Base-by-base conservation (phyloP, 345 rosid species). In the Noccaea caerulescens region DNA sequence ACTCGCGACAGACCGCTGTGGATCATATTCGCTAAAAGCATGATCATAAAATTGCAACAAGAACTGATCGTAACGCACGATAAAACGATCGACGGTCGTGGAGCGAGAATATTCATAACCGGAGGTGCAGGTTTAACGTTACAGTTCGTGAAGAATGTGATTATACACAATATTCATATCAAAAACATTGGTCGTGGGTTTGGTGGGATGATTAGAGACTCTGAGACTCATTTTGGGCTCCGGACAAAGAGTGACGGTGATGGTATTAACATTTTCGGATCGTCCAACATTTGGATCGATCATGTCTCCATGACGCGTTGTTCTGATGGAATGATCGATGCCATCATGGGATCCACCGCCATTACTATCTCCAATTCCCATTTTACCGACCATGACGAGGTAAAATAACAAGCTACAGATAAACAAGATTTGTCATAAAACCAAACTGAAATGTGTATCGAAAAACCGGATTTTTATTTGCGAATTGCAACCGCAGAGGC, bases 11-110 rank as follows among this genome's bases (percentile, higher is more conserved):
- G 52, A 63, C 96, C 98, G 0, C 83, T 86, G 8, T 93, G 97
- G 97, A 93, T 93, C 81, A 68, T 79, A 27, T 93, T 93, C 14
- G 80, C 77, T 0, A 69, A 63, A 1, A 63, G 80, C 79, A 87
- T 93, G 98, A 3, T 81, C 51, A 90, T 93, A 71, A 87, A 43
- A 67, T 81, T 90, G 32, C 58, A 62, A n/a, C 83, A 88, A 65
- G 94, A 93, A 77, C 81, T 93, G 14, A 73, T 87, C 9, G 18
- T 93, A 41, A 20, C 67, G 0, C 68, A 71, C 51, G 57, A 87
- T 71, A 90, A 88, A 79, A 93, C 98, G 1, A 87, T 93, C 41
- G 98, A 90, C 11, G 97, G 72, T 0, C 80, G 97, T 6, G 96
- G 97, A 12, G 90, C 72, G 7, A 16, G 18, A 81, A 56, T 18